Conservation (phyloP, 2,329 filamentous ascomycete species). For the Rhytidhysteron rufulum region DNA sequence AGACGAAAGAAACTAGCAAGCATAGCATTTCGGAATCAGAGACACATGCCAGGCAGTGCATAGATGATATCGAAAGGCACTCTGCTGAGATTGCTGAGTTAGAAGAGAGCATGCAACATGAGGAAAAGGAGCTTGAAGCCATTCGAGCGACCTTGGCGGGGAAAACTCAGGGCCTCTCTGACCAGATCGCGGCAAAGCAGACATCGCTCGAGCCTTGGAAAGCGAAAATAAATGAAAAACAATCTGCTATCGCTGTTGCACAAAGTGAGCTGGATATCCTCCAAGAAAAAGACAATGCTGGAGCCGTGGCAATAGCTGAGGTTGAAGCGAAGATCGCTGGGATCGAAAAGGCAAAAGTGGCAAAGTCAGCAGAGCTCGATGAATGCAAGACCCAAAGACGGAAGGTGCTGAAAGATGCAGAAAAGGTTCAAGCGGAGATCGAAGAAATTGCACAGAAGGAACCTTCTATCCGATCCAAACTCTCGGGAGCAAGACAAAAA, state of each 20-base stretch:
- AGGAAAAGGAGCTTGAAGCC: conserved; percentile 76
- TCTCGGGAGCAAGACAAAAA: conserved; percentile 88
- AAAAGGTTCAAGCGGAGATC: conserved; percentile 68
- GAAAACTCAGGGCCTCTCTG: conserved; percentile 91
- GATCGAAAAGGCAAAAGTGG: conserved; percentile 66
- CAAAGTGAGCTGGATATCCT: conserved; percentile 93
- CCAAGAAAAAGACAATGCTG: conserved; percentile 82
- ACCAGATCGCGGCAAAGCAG: conserved; percentile 87
- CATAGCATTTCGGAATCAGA: conserved; percentile 70
- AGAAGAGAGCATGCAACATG: conserved; percentile 69
- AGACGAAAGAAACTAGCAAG: conserved; percentile 73
- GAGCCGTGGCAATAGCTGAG: conserved; percentile 78
- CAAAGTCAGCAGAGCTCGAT: conserved; percentile 72
- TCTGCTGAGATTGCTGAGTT: conserved; percentile 70
- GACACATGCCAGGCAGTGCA: conserved; percentile 72
- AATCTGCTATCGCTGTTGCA: conserved; percentile 88
- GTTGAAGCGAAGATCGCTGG: conserved; percentile 71
- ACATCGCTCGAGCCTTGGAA: conserved; percentile 95
- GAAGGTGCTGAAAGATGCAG: conserved; percentile 69
- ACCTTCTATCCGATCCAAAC: conserved; percentile 74
- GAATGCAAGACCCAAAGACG: conserved; percentile 70
- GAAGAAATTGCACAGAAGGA: conserved; percentile 71
- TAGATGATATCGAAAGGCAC: conserved; percentile 73
- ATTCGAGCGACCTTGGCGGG: conserved; percentile 88
- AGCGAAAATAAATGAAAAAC: conserved; percentile 94